Evolutionary conservation across 148 eudicot species (phyloP), one percentile per base, ranked within the genome.

Genomic region (Chenopodium berlandieri): DNA sequence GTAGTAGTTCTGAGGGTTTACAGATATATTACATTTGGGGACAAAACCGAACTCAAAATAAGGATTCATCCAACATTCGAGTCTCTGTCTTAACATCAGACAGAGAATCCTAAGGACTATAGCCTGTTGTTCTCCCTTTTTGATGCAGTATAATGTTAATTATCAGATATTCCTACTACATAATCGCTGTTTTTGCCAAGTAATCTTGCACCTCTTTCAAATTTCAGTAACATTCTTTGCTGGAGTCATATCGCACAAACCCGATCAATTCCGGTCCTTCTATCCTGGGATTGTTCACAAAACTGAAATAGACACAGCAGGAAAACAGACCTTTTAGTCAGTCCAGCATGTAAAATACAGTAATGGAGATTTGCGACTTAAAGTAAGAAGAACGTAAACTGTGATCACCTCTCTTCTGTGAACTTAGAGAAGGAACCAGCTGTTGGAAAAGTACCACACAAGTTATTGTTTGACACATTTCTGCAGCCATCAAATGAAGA

Each of bases 201-300:
- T 22, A 46, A 27, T 13, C 77, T 23, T 3, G 16, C 10, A 37
- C 32, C 67, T 62, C 77, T 22, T 31, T 37, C 23, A 46, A 76
- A 62, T 75, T 80, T 86, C 75, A 91, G 81, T 87, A 81, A 83
- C 94, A 90, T 52, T 86, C 90, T 82, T 87, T 89, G 62, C 89
- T 89, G 0, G 83, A 78, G 32, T 90, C 90, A 48, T 91, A 93
- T 75, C 86, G 87, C 82, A 93, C 92, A 27, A 83, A 91, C 68
- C 97, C 97, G 78, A 91, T 79, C 54, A 94, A 83, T 83, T 94
- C 94, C 10, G 95, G 97, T n/a, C 95, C 95, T 85, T 92, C 90
- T 70, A 94, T 83, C 86, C 87, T 89, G 3, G 92, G 89, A 79
- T 92, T 94, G 82, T 91, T 89, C 77, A 80, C 44, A 64, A 91